Evolutionary conservation across 2,329 filamentous ascomycete genomes (phyloP), one percentile per base, ranked within the genome.

Genomic region (Nigrospora oryzae): DNA sequence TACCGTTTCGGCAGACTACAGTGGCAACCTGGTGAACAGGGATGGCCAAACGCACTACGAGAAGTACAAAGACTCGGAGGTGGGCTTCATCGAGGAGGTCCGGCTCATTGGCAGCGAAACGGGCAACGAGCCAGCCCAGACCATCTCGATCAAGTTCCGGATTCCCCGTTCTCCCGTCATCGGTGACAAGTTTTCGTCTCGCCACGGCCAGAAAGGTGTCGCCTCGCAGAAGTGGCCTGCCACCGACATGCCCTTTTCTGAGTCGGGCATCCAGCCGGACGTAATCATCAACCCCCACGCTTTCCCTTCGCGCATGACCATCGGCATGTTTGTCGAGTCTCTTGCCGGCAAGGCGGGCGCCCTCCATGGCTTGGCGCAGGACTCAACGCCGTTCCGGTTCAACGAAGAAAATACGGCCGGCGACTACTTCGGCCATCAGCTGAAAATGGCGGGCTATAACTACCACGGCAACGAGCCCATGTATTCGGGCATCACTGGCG

Each of bases 201-300:
- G 93, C 50, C 93, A 98, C 74, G 93, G 93, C 49, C 93, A 98
- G 64, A 98, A 98, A 69, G 93, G 93, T 81, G 93, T 97, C 42
- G 84, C 79, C 58, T 96, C 89, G 15, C 91, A 97, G 63, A 93
- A 96, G 63, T 98, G 93, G 89, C 93, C 90, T 1, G 79, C 83
- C 3, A 73, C 86, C 47, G 90, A 97, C 63, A 93, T 98, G 87
- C 93, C 93, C 4, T 98, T 97, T 68, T 89, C 88, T 3, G 93
- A 98, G 69, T 87, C 86, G 6, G 93, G 93, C 44, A 97, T 98
- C 49, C 90, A 96, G 60, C 93, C 93, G 11, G 93, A 98, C 66
- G 77, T 95, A 57, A 98, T 98, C 67, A 98, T 98, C 74, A 98
- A 98, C 70, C 93, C 93, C 36, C 93, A 98, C 75, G 93, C 93